Evolutionary conservation across 495 filamentous ascomycete species (phyloP), one percentile per base, ranked within the genome.

Genomic region (Apodospora peruviana): DNA sequence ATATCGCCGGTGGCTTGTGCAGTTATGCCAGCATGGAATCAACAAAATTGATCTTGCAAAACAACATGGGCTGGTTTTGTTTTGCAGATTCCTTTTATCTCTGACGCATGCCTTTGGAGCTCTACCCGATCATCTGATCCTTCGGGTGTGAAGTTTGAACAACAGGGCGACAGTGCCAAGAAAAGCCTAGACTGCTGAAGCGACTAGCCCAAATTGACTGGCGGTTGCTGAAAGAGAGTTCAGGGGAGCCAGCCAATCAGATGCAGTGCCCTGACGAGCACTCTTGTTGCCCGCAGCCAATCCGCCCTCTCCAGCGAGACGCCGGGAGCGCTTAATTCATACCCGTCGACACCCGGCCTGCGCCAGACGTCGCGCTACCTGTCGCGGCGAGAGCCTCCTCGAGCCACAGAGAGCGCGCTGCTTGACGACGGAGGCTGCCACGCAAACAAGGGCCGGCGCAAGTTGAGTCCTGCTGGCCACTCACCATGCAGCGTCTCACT

Each of bases 311-410:
- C 32, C 47, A 53, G 50, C 18, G 20, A 52, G 32, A 47, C 51
- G 32, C 35, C 39, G 36, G 40, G 51, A 57, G 65, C 65, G 65
- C 63, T 57, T 67, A 67, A 63, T 63, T 51, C 58, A 62, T 54
- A 65, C 55, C 24, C 27, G 17, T 63, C 49, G 56, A 62, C 52
- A 65, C 55, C 24, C 27, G 17, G 35, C 23, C 35, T 52, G 47
- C 56, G 49, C 55, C 55, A 62, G 46, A 48, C 25, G 34, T 48
- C 46, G 21, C 36, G 25, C 46, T 44, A 45, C 32, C n/a, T n/a
- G 43, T 51, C 56, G 43, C 40, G 53, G 40, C 38, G 41, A 52
- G 29, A 40, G 4, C 36, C 17, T 40, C 41, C 25, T 40, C 47
- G 12, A 52, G 51, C 60, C 62, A 61, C 51, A 59, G 46, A 56